Evolutionary conservation across 1,139 yeast genomes (phyloP), one percentile per base, ranked within the genome.

Genomic region (Suhomyces ambrosiae): DNA sequence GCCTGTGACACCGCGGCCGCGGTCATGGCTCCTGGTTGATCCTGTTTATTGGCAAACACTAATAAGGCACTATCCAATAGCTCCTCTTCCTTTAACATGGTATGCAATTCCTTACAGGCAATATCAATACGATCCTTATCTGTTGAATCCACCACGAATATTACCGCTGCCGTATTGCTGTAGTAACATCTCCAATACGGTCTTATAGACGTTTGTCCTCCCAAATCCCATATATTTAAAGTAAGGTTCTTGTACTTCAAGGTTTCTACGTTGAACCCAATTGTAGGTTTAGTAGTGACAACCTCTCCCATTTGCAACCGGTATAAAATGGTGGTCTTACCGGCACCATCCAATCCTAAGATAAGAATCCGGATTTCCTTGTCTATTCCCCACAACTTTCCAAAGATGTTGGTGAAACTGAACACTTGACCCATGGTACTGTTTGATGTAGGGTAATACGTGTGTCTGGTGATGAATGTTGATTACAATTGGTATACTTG

Each of bases 151-250:
- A 92, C 97, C 45, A 92, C 98, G 56, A 92, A 92, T 51, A 92
- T 90, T 33, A 79, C 96, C 0, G 97, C 97, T 10, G 96, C 95
- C 0, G 98, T 90, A 57, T 89, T 88, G 41, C 95, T 87, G 61
- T 92, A 92, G 63, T 92, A 92, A 61, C 97, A 92, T 54, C 98
- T 76, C 98, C 98, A 92, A 65, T 92, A 92, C 2, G 98, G 97
- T 53, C 98, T 76, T 51, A 92, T 92, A 16, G 95, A 83, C 2
- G 97, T 90, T 63, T 92, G 98, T 1, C 98, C 98, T 44, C 98
- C 98, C 48, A 92, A 76, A 68, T 92, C 98, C 86, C 86, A 75
- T 67, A 75, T 76, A 60, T 92, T 92, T 56, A 92, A 79, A 35
- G 95, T 89, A 52, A 92, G 76, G 60, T 92, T 92, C 54, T 88